Base-by-base conservation (phyloP, 495 filamentous ascomycete species). In the Penicillium antarcticum region DNA sequence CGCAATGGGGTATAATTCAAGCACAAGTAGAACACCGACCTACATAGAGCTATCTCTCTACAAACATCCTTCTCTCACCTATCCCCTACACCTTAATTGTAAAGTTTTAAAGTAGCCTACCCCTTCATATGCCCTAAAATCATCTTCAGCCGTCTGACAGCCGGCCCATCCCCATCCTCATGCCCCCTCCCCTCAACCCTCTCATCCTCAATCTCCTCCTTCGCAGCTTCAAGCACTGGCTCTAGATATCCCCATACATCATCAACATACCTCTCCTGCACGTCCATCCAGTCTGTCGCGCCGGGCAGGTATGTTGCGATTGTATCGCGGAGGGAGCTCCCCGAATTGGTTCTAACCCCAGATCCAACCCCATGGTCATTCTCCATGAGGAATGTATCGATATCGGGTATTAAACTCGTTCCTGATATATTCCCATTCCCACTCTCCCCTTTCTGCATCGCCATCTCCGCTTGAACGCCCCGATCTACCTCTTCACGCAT, bases 181-280 rank as follows among this genome's bases (percentile, higher is more conserved):
- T 56, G 63, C 37, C 63, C 51, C 17, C 49, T 53, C 16, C 80
- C 59, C 48, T 82, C 81, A n/a, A 69, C 63, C 12, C 12, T 33
- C 12, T 59, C 67, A 50, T 70, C 62, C 43, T 73, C 69, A 33
- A 88, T 64, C 61, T 91, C 88, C 42, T 70, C 60, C 35, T 71
- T 71, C n/a, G 87, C 87, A 39, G 81, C 77, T 51, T 80, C 71
- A 26, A 88, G 71, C 34, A 85, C 70, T n/a, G 82, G 78, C 17
- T 74, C 57, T 36, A 89, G 64, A 53, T 84, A 85, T 52, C 87
- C 88, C 88, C 88, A 92, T 10, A 92, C 86, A 51, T 89, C 86
- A 65, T 91, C 85, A 29, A 83, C 78, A 59, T 91, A 91, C 29
- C 72, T 69, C 33, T 78, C 83, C 57, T 89, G 75, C 2, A 88